These are phyloP conservation scores for Claviceps digitariae DNA, from an alignment of 2,329 filamentous ascomycete species.

Conservation along the genomic window DNA sequence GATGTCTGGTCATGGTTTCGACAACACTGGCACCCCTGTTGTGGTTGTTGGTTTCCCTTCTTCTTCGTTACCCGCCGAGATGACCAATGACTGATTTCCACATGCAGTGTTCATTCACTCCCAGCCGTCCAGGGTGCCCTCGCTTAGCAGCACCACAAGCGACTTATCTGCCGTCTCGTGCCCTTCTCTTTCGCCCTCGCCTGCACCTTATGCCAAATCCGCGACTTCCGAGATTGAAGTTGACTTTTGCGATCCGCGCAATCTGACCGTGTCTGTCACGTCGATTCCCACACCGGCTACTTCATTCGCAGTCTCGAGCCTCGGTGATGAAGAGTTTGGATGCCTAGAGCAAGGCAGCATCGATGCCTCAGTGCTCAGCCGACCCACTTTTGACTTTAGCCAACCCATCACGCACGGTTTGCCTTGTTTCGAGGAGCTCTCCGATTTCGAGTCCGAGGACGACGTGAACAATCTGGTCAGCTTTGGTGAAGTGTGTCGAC, in stretches of 20 bases:
- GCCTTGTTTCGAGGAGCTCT: slow-evolving; percentile 70
- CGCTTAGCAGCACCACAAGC: slow-evolving; percentile 49
- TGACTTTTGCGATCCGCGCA: slow-evolving; percentile 83
- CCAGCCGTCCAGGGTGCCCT: slow-evolving; percentile 36
- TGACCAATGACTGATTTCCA: slow-evolving; percentile 21
- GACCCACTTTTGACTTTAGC: slow-evolving; percentile 37
- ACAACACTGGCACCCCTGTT: neutral
- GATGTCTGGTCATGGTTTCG: neutral
- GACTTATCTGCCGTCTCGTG: slow-evolving; percentile 66
- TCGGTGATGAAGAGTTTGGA: slow-evolving; percentile 51
- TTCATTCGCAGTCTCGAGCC: slow-evolving; percentile 52
- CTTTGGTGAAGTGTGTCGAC: slow-evolving; percentile 53
- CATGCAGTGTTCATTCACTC: slow-evolving; percentile 35
- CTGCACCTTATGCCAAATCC: slow-evolving; percentile 62
- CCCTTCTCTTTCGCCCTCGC: slow-evolving; percentile 78
- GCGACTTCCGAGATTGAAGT: slow-evolving; percentile 57
- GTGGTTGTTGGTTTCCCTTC: neutral
- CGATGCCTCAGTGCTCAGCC: slow-evolving; percentile 27
- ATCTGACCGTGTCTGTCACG: slow-evolving; percentile 58
- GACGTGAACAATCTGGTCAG: slow-evolving; percentile 64
- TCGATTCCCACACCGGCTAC: slow-evolving; percentile 35
- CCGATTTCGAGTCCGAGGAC: slow-evolving; percentile 83
- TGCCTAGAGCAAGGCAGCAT: slow-evolving; percentile 33
- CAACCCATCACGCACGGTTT: slow-evolving; percentile 42
- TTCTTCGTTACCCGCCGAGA: slow-evolving; percentile 1